Evolutionary conservation across 805 yeast species (phyloP), one percentile per base, ranked within the genome.

Genomic region (Metschnikowia gelsemii): DNA sequence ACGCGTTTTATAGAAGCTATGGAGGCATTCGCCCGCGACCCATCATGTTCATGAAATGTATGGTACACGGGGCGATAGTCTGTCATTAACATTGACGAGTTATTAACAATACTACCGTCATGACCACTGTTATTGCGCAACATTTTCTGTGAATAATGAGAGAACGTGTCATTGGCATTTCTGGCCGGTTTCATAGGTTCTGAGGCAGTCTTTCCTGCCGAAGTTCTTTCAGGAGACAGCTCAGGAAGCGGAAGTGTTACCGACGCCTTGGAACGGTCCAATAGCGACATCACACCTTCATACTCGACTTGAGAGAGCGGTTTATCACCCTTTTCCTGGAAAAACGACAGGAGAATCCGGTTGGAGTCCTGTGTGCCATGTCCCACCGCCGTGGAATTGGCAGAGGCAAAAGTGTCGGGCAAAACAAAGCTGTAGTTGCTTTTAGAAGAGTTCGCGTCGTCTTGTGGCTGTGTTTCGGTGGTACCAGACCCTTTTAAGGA

Each of bases 241-340:
- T 47, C 54, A 3, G 50, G 42, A 17, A 42, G 44, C 2, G 52
- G 50, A 12, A 46, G 40, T n/a, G 49, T 46, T 16, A 43, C 37
- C 23, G 38, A 26, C 5, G 52, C 50, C 38, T 48, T 47, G 30
- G 59, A 53, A 27, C 51, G 54, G 17, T 60, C 54, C 36, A 68
- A 51, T n/a, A 86, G 61, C 5, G 89, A 76, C 46, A 82, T 58
- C 0, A 87, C 91, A n/a, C 95, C 95, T 61, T 84, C 91, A 54
- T 81, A 75, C 58, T 87, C 96, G 31, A 86, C 70, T 18, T 82
- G 87, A 11, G 81, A 70, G 46, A 87, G 67, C 4, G 91, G 88
- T n/a, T 63, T 64, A 42, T 80, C 76, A n/a, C 95, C 95, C 58
- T 85, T 87, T 32, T 65, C 68, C n/a, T 71, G 70, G 60, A 87